Evolutionary conservation across 1,284 basidiomycete species (phyloP).

Genomic region (Cystobasidium slooffiae): DNA sequence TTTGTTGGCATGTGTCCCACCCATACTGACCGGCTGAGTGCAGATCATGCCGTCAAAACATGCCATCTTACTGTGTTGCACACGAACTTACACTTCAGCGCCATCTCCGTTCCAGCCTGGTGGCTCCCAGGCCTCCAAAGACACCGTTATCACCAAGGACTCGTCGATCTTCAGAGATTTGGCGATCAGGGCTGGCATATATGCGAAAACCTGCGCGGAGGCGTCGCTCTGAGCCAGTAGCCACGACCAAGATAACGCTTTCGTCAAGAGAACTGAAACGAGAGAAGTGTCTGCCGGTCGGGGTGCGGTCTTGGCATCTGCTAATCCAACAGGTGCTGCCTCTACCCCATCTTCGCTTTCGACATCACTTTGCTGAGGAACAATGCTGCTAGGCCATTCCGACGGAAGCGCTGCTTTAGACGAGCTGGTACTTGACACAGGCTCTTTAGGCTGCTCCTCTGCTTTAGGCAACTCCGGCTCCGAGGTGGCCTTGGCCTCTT

Average conservation of each 20-base stretch:
- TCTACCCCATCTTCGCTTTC: neutral
- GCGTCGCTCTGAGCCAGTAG: constrained; percentile 32
- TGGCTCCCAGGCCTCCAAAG: constrained; percentile 42
- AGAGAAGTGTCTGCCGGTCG: constrained; percentile 32
- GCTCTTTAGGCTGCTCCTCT: neutral
- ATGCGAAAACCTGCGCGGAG: constrained; percentile 43
- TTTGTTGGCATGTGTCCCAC: constrained; percentile 41
- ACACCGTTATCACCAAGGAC: constrained; percentile 17
- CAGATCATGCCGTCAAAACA: neutral
- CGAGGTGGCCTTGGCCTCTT: neutral
- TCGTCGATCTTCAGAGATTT: constrained; percentile 19
- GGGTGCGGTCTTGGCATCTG: neutral
- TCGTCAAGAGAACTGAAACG: constrained; percentile 41
- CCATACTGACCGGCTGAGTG: constrained; percentile 37
- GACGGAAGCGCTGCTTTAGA: constrained; percentile 24
- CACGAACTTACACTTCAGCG: constrained; percentile 11
- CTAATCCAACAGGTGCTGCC: neutral
- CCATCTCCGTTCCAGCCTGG: constrained; percentile 19
- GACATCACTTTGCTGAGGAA: constrained; percentile 20
- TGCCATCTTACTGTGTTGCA: neutral
- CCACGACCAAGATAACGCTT: constrained; percentile 41
- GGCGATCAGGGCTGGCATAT: constrained; percentile 42
- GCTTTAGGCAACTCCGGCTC: neutral
- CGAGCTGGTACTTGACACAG: neutral
- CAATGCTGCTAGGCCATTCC: constrained; percentile 42